phyloP scores from a whole-genome alignment of 2,329 filamentous ascomycete species.

The Phyllosticta ampelicida region DNA sequence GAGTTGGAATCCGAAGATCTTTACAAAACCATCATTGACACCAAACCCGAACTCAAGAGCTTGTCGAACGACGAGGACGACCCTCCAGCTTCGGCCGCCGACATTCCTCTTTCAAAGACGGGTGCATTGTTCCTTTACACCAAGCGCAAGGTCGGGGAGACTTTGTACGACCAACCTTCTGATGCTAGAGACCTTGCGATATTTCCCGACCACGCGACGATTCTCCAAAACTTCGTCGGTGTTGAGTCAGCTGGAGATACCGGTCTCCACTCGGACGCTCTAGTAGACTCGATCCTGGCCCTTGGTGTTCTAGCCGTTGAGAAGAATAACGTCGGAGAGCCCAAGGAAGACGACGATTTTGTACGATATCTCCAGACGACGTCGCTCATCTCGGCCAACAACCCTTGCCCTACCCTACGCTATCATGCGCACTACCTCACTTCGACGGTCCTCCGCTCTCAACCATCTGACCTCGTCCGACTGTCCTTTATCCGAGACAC shows the following conservation, averaged over 20 bases:
- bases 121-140: constrained; percentile 45
- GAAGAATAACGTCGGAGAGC: constrained; percentile 33
- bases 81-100: constrained; percentile 39
- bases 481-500: constrained; percentile 46
- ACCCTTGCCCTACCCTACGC: constrained; percentile 35
- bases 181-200: constrained; percentile 32
- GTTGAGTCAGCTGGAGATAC: constrained; percentile 28
- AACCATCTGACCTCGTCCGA: constrained; percentile 41
- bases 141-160: constrained; percentile 39
- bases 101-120: constrained; percentile 46
- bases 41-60: constrained; percentile 29
- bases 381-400: constrained; percentile 39
- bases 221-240: constrained; percentile 40
- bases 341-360: constrained; percentile 41
- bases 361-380: constrained; percentile 41
- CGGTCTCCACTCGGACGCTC: constrained; percentile 38
- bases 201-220: constrained; percentile 42
- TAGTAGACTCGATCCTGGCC: constrained; percentile 44
- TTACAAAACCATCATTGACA: constrained; percentile 32
- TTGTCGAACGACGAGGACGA: constrained; percentile 43
- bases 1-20: constrained; percentile 39
- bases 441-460: constrained; percentile 40
- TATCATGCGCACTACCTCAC: constrained; percentile 40
- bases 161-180: constrained; percentile 37
- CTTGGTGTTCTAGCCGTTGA: constrained; percentile 42